A percentile compares a stretch with the other conserved stretches of the same genome.
Evolutionary conservation across 2,329 filamentous ascomycete genomes (phyloP).

Genomic region (Aspergillus quadricinctus): DNA sequence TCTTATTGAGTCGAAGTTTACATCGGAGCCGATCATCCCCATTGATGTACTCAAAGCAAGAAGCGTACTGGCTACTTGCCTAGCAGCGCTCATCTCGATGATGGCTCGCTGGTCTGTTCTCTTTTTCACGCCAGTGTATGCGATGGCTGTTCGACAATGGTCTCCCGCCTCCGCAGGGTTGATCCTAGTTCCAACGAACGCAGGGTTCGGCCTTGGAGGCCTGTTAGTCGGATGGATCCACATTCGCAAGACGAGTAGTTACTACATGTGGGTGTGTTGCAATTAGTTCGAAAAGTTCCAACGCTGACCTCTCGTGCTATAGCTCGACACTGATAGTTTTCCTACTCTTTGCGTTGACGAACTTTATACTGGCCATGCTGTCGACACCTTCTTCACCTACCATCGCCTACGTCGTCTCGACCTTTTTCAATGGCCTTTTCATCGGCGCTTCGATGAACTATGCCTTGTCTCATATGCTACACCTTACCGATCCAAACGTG

Average conservation of each 20-base stretch:
- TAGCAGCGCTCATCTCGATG: slow-evolving; percentile 74
- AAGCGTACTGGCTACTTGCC: slow-evolving; percentile 67
- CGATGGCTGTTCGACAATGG: slow-evolving; percentile 69
- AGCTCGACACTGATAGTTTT: slow-evolving; percentile 58
- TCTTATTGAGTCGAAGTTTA: slow-evolving; percentile 59
- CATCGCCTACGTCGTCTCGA: slow-evolving; percentile 52
- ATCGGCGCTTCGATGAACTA: slow-evolving; percentile 75
- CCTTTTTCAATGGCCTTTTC: slow-evolving; percentile 67
- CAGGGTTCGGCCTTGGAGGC: slow-evolving; percentile 71
- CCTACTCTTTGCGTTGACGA: slow-evolving; percentile 56
- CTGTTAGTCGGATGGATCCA: slow-evolving; percentile 71
- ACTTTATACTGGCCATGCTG: slow-evolving; percentile 54
- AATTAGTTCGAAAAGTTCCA: neutral
- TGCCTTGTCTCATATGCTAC: slow-evolving; percentile 72
- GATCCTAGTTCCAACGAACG: slow-evolving; percentile 75
- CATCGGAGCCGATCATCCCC: slow-evolving; percentile 70
- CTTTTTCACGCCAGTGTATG: slow-evolving; percentile 77
- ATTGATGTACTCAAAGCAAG: slow-evolving; percentile 64
- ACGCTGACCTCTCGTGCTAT: slow-evolving; percentile 5
- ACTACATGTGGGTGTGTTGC: slow-evolving; percentile 52
- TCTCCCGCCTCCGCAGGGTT: slow-evolving; percentile 66
- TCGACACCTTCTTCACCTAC: slow-evolving; percentile 52
- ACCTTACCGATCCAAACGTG: slow-evolving; percentile 61
- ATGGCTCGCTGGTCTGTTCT: slow-evolving; percentile 74
- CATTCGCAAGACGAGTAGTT: slow-evolving; percentile 67